Conservation (phyloP, 192 early-diverging fungal species). For the Coemansia sp. region DNA sequence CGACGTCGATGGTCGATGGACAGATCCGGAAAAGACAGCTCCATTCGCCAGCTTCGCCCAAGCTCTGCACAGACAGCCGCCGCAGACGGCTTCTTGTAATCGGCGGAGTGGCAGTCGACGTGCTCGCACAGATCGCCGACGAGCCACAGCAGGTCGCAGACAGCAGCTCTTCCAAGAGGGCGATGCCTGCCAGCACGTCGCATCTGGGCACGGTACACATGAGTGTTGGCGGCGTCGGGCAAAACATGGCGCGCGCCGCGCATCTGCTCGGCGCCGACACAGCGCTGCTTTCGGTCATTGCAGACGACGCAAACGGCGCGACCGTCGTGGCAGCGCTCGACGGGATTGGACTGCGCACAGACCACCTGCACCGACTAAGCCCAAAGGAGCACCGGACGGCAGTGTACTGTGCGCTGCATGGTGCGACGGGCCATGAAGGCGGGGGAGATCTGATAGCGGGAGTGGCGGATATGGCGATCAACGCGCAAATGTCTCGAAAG, state of each 20-base stretch:
- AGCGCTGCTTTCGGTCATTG: slow-evolving; percentile 65
- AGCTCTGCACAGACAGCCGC: slow-evolving; percentile 3
- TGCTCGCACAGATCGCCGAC: slow-evolving; percentile 41
- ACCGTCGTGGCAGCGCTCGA: slow-evolving; percentile 54
- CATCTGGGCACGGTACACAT: slow-evolving; percentile 65
- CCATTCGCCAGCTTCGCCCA: no score
- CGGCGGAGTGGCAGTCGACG: slow-evolving; percentile 85
- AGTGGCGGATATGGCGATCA: slow-evolving; percentile 92
- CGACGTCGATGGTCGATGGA: no score
- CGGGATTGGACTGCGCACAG: slow-evolving; percentile 56
- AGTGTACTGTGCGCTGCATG: slow-evolving; percentile 78
- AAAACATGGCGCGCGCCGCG: slow-evolving; percentile 87
- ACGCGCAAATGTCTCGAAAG: slow-evolving; percentile 49
- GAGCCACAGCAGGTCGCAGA: no score
- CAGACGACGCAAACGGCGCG: slow-evolving; percentile 64
- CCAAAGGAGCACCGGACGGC: no score
- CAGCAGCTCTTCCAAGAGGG: no score
- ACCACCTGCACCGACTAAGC: no score
- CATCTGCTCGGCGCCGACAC: slow-evolving; percentile 59
- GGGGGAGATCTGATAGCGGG: slow-evolving; percentile 71
- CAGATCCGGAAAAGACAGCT: no score
- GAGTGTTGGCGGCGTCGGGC: slow-evolving; percentile 83
- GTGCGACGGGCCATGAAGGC: slow-evolving; percentile 62
- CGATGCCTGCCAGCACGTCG: slow-evolving; percentile 55
- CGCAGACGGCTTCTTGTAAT: slow-evolving; percentile 80